Conservation (phyloP, 2,329 filamentous ascomycete species). For the Pyricularia sp. region DNA sequence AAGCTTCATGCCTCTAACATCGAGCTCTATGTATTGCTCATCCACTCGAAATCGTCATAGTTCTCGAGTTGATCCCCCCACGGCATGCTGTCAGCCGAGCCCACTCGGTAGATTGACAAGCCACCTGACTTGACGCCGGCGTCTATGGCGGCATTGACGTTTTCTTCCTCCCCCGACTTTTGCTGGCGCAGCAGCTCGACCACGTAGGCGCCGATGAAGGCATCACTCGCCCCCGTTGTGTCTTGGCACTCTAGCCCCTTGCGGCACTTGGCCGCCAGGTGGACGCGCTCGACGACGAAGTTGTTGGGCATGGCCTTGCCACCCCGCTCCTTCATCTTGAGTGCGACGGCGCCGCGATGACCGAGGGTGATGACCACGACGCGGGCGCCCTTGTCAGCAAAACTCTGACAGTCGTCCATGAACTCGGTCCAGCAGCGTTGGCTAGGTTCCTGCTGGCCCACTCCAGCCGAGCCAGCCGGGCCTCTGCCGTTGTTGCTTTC, state of each 20-base stretch:
- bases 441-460: too few species aligned
- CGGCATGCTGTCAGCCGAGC: background rate
- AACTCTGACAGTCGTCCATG: background rate
- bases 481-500: background rate
- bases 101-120: background rate
- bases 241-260: background rate
- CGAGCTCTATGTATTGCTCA: background rate
- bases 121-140: background rate
- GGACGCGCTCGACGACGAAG: background rate
- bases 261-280: background rate
- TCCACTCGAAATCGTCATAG: background rate
- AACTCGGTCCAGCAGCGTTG: background rate
- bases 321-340: background rate
- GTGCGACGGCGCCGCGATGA: background rate
- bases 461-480: background rate
- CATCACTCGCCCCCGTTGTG: background rate
- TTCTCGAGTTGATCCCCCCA: background rate
- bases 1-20: too few species aligned
- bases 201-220: constrained; percentile 1
- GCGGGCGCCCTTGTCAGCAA: background rate
- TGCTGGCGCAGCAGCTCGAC: background rate
- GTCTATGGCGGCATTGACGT: background rate
- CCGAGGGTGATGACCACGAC: background rate
- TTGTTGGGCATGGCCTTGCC: background rate
- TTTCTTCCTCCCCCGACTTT: background rate